A percentile compares a stretch with the other conserved stretches of the same genome.
These are phyloP conservation scores for Brassica nigra DNA, from an alignment of 345 rosid genomes.

Conservation along the genomic window DNA sequence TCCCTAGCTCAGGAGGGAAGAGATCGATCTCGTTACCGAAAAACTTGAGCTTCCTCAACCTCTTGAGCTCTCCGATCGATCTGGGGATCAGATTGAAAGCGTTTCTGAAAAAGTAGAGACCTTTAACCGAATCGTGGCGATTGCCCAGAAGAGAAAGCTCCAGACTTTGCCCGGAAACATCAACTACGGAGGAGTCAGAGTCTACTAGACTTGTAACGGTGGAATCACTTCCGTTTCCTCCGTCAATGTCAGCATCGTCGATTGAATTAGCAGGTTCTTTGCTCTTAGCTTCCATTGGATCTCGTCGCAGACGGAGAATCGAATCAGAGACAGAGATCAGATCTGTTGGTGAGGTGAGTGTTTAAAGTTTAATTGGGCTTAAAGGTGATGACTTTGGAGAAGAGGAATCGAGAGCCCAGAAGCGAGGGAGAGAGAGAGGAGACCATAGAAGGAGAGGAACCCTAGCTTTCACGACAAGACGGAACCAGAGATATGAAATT, in stretches of 20 bases:
- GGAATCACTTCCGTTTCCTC: slow-evolving; percentile 8
- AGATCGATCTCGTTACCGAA: slow-evolving; percentile 78
- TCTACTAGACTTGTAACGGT: slow-evolving; percentile 23
- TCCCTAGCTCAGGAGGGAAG: slow-evolving; percentile 74
- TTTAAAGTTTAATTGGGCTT: neutral
- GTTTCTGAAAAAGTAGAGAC: slow-evolving; percentile 70
- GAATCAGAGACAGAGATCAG: no score
- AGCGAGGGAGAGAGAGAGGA: slow-evolving; percentile 25
- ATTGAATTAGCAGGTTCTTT: neutral
- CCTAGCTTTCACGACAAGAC: slow-evolving; percentile 47
- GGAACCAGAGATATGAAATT: no score
- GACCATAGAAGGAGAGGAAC: slow-evolving; percentile 39
- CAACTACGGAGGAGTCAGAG: slow-evolving; percentile 58
- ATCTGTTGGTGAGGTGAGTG: slow-evolving; percentile 19
- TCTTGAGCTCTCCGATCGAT: slow-evolving; percentile 56
- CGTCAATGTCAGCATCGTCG: slow-evolving; percentile 6
- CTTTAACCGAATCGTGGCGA: slow-evolving; percentile 48
- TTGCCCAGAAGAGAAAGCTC: slow-evolving; percentile 60
- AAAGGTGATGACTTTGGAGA: neutral
- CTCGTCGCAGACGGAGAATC: neutral
- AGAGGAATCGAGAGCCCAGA: slow-evolving; percentile 28
- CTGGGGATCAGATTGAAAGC: slow-evolving; percentile 76
- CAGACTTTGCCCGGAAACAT: slow-evolving; percentile 69
- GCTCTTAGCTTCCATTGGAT: slow-evolving; percentile 1
- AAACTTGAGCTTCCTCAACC: slow-evolving; percentile 73